phyloP scores from a whole-genome alignment of 352 stramenopile species.

The Phytophthora macrochlamydospora region DNA sequence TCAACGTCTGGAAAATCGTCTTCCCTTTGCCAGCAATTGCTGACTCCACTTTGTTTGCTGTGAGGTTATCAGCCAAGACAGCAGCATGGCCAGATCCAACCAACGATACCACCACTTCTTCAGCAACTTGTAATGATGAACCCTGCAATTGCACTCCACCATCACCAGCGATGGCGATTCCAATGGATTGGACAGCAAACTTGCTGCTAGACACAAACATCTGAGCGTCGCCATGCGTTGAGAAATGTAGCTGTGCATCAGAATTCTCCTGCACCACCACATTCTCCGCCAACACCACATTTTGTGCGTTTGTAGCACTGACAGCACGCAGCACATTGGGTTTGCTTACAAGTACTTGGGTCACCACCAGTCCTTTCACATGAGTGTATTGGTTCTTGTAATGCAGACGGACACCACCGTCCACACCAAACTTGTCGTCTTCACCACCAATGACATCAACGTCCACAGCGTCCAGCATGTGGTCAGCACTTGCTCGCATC shows the following conservation, averaged over 20 bases:
- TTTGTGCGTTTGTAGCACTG: slow-evolving; percentile 15
- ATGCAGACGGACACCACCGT: slow-evolving; percentile 37
- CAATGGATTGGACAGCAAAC: slow-evolving; percentile 18
- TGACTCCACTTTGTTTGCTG: slow-evolving; percentile 24
- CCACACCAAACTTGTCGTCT: slow-evolving; percentile 22
- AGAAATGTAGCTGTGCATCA: slow-evolving; percentile 25
- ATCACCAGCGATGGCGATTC: slow-evolving; percentile 24
- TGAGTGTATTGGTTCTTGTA: slow-evolving; percentile 50
- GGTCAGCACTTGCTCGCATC: slow-evolving; percentile 25
- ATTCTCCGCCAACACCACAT: slow-evolving; percentile 35
- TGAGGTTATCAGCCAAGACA: slow-evolving; percentile 28
- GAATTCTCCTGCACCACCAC: slow-evolving; percentile 38
- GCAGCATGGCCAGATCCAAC: slow-evolving; percentile 25
- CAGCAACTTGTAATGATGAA: slow-evolving; percentile 26
- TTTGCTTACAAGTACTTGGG: slow-evolving; percentile 31
- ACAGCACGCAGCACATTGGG: slow-evolving; percentile 23
- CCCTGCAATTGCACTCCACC: slow-evolving; percentile 36
- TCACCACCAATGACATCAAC: slow-evolving; percentile 18
- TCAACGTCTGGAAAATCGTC: slow-evolving; percentile 34
- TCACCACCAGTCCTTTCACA: slow-evolving; percentile 39
- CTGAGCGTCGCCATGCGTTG: slow-evolving; percentile 21
- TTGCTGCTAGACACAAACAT: slow-evolving; percentile 17
- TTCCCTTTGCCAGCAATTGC: slow-evolving; percentile 36
- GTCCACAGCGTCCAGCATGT: slow-evolving; percentile 35
- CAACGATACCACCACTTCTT: slow-evolving; percentile 18